These are phyloP conservation scores for Annulohypoxylon maeteangense DNA, from an alignment of 495 filamentous ascomycete genomes.

Conservation along the genomic window DNA sequence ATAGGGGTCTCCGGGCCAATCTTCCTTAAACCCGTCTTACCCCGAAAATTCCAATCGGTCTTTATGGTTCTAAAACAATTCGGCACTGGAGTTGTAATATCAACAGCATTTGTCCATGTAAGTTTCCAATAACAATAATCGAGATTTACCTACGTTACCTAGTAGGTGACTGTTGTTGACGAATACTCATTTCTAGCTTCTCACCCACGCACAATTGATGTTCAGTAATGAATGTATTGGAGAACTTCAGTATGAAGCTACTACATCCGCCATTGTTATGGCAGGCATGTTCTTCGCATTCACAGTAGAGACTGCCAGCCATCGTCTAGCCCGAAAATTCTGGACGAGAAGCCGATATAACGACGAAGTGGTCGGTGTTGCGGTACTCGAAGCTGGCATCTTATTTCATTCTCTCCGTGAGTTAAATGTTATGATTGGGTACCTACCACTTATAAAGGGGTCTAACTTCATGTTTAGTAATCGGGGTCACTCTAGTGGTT, in stretches of 20 bases:
- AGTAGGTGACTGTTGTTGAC: too few relatives aligned
- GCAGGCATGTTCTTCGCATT: slow-evolving; percentile 73
- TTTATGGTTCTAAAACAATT: slow-evolving; percentile 73
- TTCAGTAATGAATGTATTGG: slow-evolving; percentile 72
- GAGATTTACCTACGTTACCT: background rate
- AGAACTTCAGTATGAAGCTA: slow-evolving; percentile 67
- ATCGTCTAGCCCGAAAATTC: slow-evolving; percentile 59
- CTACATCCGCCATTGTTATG: slow-evolving; percentile 71
- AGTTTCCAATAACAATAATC: slow-evolving; percentile 22
- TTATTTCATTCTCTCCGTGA: slow-evolving; percentile 75
- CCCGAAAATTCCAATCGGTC: slow-evolving; percentile 46
- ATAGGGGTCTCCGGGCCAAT: slow-evolving; percentile 60
- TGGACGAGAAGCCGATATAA: slow-evolving; percentile 20
- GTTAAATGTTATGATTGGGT: slow-evolving; percentile 10
- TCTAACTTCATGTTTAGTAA: slow-evolving; percentile 53
- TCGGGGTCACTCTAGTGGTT: slow-evolving; percentile 68
- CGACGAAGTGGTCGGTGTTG: slow-evolving; percentile 64
- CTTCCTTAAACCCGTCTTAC: slow-evolving; percentile 48
- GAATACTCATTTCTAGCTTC: slow-evolving; percentile 65
- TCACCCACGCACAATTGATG: slow-evolving; percentile 71
- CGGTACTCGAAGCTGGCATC: slow-evolving; percentile 75
- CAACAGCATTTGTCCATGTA: slow-evolving; percentile 77
- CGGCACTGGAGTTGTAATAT: slow-evolving; percentile 77
- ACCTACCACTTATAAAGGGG: background rate
- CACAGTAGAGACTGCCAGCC: slow-evolving; percentile 66